phyloP scores from a whole-genome alignment of 2,329 filamentous ascomycete species.

The Cercospora sp. region DNA sequence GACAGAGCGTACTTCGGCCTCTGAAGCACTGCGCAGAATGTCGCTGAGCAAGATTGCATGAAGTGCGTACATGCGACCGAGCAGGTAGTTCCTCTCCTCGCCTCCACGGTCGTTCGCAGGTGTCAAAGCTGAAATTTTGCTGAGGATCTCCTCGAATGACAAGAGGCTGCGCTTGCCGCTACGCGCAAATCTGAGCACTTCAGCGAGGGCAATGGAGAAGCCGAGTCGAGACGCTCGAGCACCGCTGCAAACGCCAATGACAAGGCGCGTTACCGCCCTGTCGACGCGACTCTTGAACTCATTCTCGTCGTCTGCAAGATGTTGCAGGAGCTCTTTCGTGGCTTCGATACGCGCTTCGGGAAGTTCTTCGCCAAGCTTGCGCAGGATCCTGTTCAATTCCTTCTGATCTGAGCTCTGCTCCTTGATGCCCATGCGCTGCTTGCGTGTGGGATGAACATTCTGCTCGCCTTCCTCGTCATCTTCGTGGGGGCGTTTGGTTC shows the following conservation, averaged over 20 bases:
- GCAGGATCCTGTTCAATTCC: conserved; percentile 49
- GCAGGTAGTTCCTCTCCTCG: conserved; percentile 80
- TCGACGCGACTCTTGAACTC: conserved; percentile 43
- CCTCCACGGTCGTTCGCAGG: conserved; percentile 54
- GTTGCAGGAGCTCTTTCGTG: conserved; percentile 47
- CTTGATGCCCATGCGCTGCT: conserved; percentile 31
- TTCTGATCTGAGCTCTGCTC: conserved; percentile 44
- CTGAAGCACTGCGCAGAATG: conserved; percentile 60
- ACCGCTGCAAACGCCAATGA: conserved; percentile 85
- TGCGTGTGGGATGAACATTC: conserved; percentile 35
- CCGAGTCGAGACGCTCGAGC: conserved; percentile 85
- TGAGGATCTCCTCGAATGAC: conserved; percentile 44
- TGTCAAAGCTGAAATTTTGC: conserved; percentile 55
- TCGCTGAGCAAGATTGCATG: conserved; percentile 81
- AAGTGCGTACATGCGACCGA: conserved; percentile 83
- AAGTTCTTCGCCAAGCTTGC: conserved; percentile 50
- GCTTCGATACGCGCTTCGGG: conserved; percentile 47
- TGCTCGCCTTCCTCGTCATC: conserved; percentile 23
- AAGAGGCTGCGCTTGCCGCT: conserved; percentile 14
- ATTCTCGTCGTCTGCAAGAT: conserved; percentile 42
- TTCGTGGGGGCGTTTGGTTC: conserved; percentile 29
- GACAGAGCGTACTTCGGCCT: conserved; percentile 63
- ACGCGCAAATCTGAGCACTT: conserved; percentile 69
- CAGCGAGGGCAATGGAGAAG: conserved; percentile 84
- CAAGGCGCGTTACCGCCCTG: conserved; percentile 55